Percentiles rank a stretch among this genome's conserved stretches.
These are phyloP conservation scores for Besnoitia besnoiti DNA, from an alignment of 169 alveolate genomes.

Conservation along the genomic window DNA sequence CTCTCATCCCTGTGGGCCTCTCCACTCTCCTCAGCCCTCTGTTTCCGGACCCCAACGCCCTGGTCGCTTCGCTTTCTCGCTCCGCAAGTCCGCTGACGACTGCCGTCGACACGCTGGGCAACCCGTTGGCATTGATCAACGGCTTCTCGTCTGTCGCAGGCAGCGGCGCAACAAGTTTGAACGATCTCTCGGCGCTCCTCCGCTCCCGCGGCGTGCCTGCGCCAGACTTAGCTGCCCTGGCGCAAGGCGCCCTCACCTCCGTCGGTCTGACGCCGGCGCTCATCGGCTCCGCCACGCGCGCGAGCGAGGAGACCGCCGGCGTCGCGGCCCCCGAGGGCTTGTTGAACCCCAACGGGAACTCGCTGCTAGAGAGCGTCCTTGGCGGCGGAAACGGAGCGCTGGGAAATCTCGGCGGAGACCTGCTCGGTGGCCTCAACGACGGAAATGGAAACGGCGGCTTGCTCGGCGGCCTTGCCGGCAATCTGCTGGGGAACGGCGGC, in stretches of 20 bases:
- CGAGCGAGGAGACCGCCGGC: background rate
- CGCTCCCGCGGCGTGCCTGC: background rate
- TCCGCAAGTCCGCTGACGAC: background rate
- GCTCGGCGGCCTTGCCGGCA: background rate
- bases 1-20: background rate
- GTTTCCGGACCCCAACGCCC: background rate
- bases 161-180: background rate
- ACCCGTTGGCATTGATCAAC: background rate
- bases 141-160: background rate
- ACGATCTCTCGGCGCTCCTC: slow-evolving; percentile 2
- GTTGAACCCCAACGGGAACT: background rate
- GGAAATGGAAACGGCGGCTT: background rate
- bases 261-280: background rate
- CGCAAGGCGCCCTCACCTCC: background rate
- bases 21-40: background rate
- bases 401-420: background rate
- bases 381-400: no score
- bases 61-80: background rate
- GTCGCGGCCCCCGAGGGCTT: background rate
- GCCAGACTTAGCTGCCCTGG: background rate
- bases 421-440: background rate
- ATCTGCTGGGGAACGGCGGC: background rate
- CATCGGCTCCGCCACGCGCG: background rate
- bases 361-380: background rate
- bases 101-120: background rate